These are phyloP conservation scores for Biscutella laevigata DNA, from an alignment of 441 rosid genomes.

Conservation along the genomic window DNA sequence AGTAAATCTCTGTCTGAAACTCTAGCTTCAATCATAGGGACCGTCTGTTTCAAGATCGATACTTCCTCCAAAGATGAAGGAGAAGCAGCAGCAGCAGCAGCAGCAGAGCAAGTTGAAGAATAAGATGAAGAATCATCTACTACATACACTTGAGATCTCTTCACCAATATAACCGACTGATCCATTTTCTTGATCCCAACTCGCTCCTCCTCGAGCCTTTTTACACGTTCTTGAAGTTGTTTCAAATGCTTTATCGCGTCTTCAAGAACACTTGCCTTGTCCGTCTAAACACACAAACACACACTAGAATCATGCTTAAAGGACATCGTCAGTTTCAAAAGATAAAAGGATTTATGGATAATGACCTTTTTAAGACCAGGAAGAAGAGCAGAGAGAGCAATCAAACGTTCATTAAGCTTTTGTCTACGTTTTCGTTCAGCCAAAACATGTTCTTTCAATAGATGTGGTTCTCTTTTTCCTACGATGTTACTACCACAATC, in stretches of 20 bases:
- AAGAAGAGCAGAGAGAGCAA: slow-evolving; percentile 32
- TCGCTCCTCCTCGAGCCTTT: slow-evolving; percentile 37
- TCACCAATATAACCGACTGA: slow-evolving; percentile 56
- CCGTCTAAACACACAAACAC: no score
- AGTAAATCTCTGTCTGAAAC: slow-evolving; percentile 54
- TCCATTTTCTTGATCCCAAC: slow-evolving; percentile 34
- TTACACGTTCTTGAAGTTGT: slow-evolving; percentile 58
- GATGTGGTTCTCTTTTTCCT: slow-evolving; percentile 26
- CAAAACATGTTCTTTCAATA: slow-evolving; percentile 27
- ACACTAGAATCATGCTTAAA: no score
- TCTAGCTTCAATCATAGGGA: slow-evolving; percentile 78
- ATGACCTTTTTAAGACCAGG: slow-evolving; percentile 30
- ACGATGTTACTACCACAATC: slow-evolving; percentile 6
- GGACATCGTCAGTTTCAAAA: no score
- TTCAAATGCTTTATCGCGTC: slow-evolving; percentile 68
- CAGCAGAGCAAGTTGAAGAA: slow-evolving; percentile 30
- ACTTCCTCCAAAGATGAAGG: slow-evolving; percentile 21
- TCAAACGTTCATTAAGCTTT: slow-evolving; percentile 28
- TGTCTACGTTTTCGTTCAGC: slow-evolving; percentile 31
- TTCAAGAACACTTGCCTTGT: slow-evolving; percentile 72
- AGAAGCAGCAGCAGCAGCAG: slow-evolving; percentile 20
- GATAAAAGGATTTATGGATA: no score
- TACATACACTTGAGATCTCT: slow-evolving; percentile 40
- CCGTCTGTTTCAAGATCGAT: slow-evolving; percentile 18
- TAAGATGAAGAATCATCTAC: slow-evolving; percentile 41